Evolutionary conservation across 306 rosid species (phyloP), one percentile per base, ranked within the genome.

Genomic region (Cucurbita ficifolia): DNA sequence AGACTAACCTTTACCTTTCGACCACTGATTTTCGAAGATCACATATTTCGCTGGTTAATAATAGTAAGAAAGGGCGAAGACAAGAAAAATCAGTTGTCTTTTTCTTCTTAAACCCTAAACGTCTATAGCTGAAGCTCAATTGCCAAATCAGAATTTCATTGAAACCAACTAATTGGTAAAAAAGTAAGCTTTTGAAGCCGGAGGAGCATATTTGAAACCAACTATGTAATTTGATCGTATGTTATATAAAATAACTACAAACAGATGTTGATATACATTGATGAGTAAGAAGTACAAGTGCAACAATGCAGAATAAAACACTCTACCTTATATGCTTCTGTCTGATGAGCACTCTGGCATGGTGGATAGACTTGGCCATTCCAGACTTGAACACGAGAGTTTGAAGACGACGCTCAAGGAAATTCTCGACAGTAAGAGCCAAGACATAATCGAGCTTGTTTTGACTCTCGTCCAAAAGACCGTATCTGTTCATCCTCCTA

Each of bases 281-380:
- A 59, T 61, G 11, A 3, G 22, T 7, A 57, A 29, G 11, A 60
- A 33, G 24, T 5, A 21, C 22, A 10, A 22, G 5, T 10, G 7
- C 12, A 3, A 49, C 18, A 49, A 49, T 49, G 53, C 5, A 14
- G 18, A 17, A 36, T 3, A 14, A 33, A 54, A 43, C 5, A 61
- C 2, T 18, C 8, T 79, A 78, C 86, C 82, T 81, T 11, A 83
- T 83, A 64, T 80, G 87, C 80, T 46, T 80, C 48, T 83, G 87
- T 69, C 84, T 78, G 73, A 80, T 83, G 55, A 83, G 77, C 33
- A 83, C 87, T 63, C 87, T 75, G 16, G 84, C 84, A 19, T 80
- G 84, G 59, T 83, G 87, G 62, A 83, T 83, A 4, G 87, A 80
- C 70, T 80, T 83, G n/a, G 87, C 84, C 87, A 83, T 83, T 24